These are phyloP conservation scores for Hypoxylon sp. DNA, from an alignment of 2,329 filamentous ascomycete genomes.

Conservation along the genomic window DNA sequence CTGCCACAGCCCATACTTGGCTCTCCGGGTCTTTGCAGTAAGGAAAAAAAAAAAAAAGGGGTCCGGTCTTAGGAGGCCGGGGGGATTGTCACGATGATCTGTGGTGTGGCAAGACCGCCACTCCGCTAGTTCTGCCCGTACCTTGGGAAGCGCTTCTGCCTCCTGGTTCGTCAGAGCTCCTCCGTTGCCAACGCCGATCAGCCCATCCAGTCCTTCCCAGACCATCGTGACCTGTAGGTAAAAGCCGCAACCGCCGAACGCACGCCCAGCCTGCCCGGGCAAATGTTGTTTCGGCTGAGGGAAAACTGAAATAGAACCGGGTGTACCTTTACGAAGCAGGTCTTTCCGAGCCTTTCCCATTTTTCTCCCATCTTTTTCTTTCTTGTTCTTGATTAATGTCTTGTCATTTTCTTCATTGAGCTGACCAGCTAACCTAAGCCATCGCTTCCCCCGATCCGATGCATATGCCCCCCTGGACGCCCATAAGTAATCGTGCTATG, in stretches of 20 bases:
- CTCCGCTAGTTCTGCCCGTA: slow-evolving; percentile 17
- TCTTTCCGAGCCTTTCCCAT: slow-evolving; percentile 28
- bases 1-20: slow-evolving; percentile 31
- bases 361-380: slow-evolving; percentile 15
- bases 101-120: slow-evolving; percentile 35
- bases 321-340: no score
- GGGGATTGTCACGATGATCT: slow-evolving; percentile 34
- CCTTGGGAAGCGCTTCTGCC: neutral
- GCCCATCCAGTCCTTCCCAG: no score
- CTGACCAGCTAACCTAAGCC: slow-evolving; percentile 26
- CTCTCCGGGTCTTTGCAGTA: slow-evolving; percentile 23
- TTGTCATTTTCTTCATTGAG: no score
- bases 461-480: slow-evolving; percentile 21
- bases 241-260: slow-evolving; percentile 26
- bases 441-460: neutral
- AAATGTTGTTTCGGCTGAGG: slow-evolving; percentile 7
- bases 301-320: slow-evolving; percentile 22
- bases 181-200: slow-evolving; percentile 28
- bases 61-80: slow-evolving; percentile 36
- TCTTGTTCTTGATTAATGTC: no score
- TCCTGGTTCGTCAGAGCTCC: slow-evolving; percentile 29
- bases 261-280: neutral
- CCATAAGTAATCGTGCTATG: slow-evolving; percentile 22
- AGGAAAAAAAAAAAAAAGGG: no score
- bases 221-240: slow-evolving; percentile 1